Percentiles rank a stretch among this genome's conserved stretches.
Evolutionary conservation across 75 land plant species (phyloP).

Genomic region (Larix kaempferi): DNA sequence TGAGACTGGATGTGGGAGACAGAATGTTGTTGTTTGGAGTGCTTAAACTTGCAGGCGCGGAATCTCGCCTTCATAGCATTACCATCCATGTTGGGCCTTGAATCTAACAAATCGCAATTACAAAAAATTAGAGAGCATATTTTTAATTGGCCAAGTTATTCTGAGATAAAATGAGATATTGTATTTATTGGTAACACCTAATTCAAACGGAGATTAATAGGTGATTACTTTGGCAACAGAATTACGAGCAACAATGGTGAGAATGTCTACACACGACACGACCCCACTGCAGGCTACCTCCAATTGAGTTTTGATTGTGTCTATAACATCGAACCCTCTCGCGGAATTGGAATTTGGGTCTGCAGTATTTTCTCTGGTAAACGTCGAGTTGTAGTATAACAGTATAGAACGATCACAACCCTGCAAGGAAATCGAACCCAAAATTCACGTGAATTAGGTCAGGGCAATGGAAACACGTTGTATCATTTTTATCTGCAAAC

Average conservation of each 20-base stretch:
- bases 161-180: no score
- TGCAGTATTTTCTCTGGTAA: conserved; percentile 47
- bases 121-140: neutral
- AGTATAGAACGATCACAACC: conserved; percentile 73
- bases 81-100: conserved; percentile 41
- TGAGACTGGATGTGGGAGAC: neutral
- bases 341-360: conserved; percentile 29
- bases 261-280: conserved; percentile 62
- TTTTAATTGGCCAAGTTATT: neutral
- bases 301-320: conserved; percentile 35
- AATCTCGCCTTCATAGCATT: conserved; percentile 23
- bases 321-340: conserved; percentile 42
- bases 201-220: neutral
- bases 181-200: no score
- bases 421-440: conserved; percentile 13
- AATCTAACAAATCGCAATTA: neutral
- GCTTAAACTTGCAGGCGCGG: conserved; percentile 24
- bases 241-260: conserved; percentile 46
- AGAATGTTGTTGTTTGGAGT: conserved; percentile 22
- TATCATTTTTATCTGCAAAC: no score
- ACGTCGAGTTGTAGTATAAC: conserved; percentile 33
- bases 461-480: no score
- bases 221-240: conserved; percentile 12
- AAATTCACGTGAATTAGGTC: no score
- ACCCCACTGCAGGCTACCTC: conserved; percentile 42